These are phyloP conservation scores for Casuarina cunninghamiana DNA, from an alignment of 306 rosid species.

Conservation along the genomic window DNA sequence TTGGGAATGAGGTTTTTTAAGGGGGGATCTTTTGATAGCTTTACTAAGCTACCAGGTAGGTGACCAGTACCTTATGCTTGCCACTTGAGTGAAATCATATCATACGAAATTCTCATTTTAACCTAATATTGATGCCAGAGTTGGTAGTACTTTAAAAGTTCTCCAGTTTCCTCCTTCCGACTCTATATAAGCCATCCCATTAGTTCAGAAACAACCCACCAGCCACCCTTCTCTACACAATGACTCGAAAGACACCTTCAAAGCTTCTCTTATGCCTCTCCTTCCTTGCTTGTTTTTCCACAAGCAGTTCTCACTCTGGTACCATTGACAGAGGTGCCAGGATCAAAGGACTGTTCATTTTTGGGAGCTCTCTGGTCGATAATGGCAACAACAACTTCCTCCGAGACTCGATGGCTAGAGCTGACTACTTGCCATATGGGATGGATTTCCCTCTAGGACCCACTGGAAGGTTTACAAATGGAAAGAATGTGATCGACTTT, in stretches of 20 bases:
- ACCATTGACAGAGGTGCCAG: neutral
- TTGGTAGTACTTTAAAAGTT: no score
- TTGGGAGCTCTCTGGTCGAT: conserved; percentile 57
- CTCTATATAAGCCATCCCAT: neutral
- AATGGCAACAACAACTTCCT: conserved; percentile 55
- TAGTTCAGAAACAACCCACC: neutral
- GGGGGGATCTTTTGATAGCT: no score
- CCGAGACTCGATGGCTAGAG: conserved; percentile 37
- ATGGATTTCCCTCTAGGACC: conserved; percentile 47
- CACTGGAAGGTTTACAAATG: conserved; percentile 54
- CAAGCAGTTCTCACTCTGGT: neutral
- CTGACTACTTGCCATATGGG: conserved; percentile 49
- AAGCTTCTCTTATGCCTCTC: neutral
- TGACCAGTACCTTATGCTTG: no score
- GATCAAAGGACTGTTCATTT: conserved; percentile 49
- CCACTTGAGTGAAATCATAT: no score
- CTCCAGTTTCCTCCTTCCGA: neutral
- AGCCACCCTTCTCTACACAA: neutral
- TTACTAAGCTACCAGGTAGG: no score
- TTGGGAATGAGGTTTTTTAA: no score
- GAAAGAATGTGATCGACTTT: conserved; percentile 48
- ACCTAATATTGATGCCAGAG: no score
- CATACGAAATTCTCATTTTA: no score
- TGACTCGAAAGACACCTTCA: neutral
- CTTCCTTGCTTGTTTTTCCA: conserved; percentile 14